phyloP scores from a whole-genome alignment of 805 yeast genomes.

The Pichia cephalocereana region DNA sequence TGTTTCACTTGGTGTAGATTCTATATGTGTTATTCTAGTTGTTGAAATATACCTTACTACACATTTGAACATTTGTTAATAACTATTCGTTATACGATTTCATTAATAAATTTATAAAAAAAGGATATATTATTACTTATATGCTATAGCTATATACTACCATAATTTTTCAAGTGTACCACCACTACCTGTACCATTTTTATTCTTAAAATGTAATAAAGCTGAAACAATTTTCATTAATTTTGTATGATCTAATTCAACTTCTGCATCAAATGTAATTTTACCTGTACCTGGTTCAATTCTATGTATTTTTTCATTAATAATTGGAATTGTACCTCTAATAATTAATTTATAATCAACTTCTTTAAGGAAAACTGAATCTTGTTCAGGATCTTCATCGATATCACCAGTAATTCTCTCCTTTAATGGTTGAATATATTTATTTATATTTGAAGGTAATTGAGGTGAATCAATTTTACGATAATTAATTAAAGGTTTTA shows the following conservation, averaged over 20 bases:
- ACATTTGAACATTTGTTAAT: no score
- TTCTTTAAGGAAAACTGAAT: constrained; percentile 17
- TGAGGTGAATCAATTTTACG: constrained; percentile 17
- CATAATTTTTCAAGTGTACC: constrained; percentile 23
- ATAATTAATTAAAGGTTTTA: constrained; percentile 17
- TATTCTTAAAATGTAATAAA: constrained; percentile 19
- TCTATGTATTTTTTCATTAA: constrained; percentile 11
- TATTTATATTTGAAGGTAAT: constrained; percentile 21
- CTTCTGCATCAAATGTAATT: constrained; percentile 25
- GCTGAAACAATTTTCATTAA: constrained; percentile 23
- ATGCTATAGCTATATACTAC: constrained; percentile 7
- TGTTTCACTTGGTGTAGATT: neutral
- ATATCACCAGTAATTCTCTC: constrained; percentile 14
- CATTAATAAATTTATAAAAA: no score
- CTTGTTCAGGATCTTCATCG: constrained; percentile 18
- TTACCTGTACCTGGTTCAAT: constrained; percentile 22
- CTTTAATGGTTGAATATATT: constrained; percentile 25
- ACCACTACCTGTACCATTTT: constrained; percentile 15
- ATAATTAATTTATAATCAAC: constrained; percentile 25
- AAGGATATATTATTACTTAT: no score
- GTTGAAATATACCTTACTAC: no score
- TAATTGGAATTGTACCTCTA: constrained; percentile 22
- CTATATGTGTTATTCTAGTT: no score
- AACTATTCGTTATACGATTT: no score
- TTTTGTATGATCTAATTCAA: constrained; percentile 30